These are phyloP conservation scores for Auricularia cornea DNA, from an alignment of 768 basidiomycete species.

Conservation along the genomic window DNA sequence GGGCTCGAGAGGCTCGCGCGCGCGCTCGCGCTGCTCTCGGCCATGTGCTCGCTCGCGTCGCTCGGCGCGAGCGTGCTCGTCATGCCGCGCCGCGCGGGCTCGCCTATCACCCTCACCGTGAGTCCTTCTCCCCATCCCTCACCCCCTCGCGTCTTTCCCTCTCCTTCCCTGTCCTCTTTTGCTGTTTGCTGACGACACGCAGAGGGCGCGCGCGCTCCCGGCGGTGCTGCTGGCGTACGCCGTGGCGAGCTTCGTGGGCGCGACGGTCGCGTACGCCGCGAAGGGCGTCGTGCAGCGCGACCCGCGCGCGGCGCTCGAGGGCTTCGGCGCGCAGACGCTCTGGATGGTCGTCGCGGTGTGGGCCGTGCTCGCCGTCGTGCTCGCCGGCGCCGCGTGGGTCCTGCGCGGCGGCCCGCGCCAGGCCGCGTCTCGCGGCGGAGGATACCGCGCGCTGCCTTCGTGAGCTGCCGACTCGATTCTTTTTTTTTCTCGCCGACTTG, in stretches of 20 bases:
- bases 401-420: neutral
- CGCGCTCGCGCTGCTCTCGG: constrained; percentile 56
- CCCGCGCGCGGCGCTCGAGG: constrained; percentile 27
- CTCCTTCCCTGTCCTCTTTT: constrained; percentile 56
- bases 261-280: constrained; percentile 58
- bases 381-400: neutral
- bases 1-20: constrained; percentile 58
- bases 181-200: constrained; percentile 25
- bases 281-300: constrained; percentile 38
- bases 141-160: too few species aligned
- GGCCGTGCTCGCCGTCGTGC: constrained; percentile 53
- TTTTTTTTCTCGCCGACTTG: too few species aligned
- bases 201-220: constrained; percentile 39
- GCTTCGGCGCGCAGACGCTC: constrained; percentile 51
- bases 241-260: constrained; percentile 57
- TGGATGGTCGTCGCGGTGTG: constrained; percentile 57
- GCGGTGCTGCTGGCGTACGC: constrained; percentile 67
- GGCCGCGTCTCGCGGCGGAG: neutral
- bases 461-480: neutral
- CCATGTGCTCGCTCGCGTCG: constrained; percentile 59
- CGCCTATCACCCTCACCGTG: neutral
- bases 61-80: constrained; percentile 63
- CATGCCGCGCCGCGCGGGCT: constrained; percentile 54
- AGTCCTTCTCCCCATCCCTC: too few species aligned
- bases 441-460: neutral